Conservation (phyloP, 345 rosid genomes). For the Balakata baccata region DNA sequence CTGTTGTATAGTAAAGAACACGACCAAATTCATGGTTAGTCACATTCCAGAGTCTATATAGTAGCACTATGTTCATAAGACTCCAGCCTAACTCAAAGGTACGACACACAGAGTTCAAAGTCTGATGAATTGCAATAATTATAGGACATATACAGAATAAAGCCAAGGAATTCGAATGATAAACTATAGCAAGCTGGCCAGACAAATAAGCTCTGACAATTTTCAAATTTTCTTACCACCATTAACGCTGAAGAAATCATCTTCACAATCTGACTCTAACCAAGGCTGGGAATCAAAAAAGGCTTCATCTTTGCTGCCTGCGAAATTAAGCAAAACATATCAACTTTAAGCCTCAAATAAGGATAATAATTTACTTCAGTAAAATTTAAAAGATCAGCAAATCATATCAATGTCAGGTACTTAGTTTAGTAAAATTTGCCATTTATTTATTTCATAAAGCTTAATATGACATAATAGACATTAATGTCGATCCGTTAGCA, state of each 20-base stretch:
- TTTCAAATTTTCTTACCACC: constrained; percentile 59
- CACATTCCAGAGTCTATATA: background rate
- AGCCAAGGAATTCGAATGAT: background rate
- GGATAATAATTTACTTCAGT: background rate
- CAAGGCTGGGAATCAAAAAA: constrained; percentile 81
- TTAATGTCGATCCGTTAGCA: background rate
- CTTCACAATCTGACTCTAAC: constrained; percentile 86
- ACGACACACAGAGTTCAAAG: background rate
- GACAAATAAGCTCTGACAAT: constrained; percentile 2
- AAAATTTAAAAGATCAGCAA: background rate
- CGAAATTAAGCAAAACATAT: constrained; percentile 12
- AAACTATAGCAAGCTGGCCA: background rate
- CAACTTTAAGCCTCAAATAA: background rate
- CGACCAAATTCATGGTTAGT: too few relatives aligned
- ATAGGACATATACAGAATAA: background rate
- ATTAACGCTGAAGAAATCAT: constrained; percentile 83
- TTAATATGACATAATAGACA: background rate
- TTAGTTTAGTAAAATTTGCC: background rate
- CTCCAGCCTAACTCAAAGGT: background rate
- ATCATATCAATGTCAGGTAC: background rate
- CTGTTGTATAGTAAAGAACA: background rate
- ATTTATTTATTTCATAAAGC: background rate
- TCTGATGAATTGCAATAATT: background rate
- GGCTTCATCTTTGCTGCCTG: constrained; percentile 80
- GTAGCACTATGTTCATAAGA: background rate